Percentiles rank a stretch among this genome's conserved stretches.
Conservation (phyloP, 352 stramenopile species). For the Phytophthora pini region DNA sequence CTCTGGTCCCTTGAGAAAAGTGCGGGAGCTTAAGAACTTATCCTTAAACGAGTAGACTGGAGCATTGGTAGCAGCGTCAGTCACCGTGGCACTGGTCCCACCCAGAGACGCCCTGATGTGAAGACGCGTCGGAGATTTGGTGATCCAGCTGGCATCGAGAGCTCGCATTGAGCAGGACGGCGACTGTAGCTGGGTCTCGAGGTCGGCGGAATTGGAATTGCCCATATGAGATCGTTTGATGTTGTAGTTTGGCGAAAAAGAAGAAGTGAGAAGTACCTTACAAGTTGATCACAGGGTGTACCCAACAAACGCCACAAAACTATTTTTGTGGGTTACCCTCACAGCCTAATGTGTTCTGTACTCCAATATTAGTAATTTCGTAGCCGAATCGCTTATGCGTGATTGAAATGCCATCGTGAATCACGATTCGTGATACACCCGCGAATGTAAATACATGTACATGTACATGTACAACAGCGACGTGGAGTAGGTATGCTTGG, state of each 20-base stretch:
- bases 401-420: no score
- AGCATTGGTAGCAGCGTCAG: background rate
- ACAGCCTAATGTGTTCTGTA: no score
- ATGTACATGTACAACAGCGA: no score
- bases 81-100: background rate
- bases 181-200: background rate
- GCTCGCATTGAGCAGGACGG: slow-evolving; percentile 1
- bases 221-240: background rate
- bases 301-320: no score
- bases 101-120: background rate
- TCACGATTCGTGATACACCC: no score
- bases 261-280: background rate
- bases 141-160: slow-evolving; percentile 2
- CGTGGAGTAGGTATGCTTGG: no score
- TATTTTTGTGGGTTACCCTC: no score
- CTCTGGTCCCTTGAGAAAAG: background rate
- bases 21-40: no score
- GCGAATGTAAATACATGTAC: no score
- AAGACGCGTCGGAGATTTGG: background rate
- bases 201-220: slow-evolving; percentile 4
- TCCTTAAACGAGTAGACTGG: slow-evolving; percentile 1
- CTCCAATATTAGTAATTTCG: no score
- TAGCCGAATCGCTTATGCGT: no score
- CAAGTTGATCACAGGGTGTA: no score
- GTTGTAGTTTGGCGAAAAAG: background rate